Evolutionary conservation across 1,284 basidiomycete species (phyloP).

Genomic region (Rhizoctonia solani): DNA sequence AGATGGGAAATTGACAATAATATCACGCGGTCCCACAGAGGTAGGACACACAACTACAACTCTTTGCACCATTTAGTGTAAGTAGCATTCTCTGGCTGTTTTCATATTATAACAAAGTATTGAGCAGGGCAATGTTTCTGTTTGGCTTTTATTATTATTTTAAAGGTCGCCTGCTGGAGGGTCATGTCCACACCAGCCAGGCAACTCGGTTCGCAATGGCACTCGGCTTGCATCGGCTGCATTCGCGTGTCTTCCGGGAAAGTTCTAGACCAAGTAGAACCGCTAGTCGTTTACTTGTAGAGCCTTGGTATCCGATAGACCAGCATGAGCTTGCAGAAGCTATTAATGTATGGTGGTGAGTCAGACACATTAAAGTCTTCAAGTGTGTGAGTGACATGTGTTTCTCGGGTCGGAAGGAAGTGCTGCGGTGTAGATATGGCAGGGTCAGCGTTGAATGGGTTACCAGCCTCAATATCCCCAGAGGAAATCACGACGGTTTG

Average conservation of each 20-base stretch:
- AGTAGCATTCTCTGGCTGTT: background rate
- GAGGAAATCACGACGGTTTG: constrained; percentile 22
- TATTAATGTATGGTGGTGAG: constrained; percentile 28
- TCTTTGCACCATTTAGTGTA: constrained; percentile 19
- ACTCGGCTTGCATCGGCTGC: background rate
- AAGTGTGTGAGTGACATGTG: background rate
- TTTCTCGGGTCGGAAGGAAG: background rate
- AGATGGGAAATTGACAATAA: constrained; percentile 5
- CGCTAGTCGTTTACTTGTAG: background rate
- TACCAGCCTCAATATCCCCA: background rate
- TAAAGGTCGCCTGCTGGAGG: constrained; percentile 71
- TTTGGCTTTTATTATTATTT: constrained; percentile 61
- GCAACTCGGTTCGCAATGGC: constrained; percentile 41
- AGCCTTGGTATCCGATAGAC: constrained; percentile 7
- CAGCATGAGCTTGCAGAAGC: constrained; percentile 16
- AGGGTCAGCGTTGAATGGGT: constrained; percentile 14
- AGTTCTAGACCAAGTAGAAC: background rate
- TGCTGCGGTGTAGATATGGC: background rate
- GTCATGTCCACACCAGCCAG: constrained; percentile 68
- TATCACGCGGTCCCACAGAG: background rate
- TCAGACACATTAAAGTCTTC: background rate
- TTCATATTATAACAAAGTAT: background rate
- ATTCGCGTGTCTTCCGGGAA: constrained; percentile 13
- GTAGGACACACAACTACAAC: background rate
- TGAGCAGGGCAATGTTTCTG: constrained; percentile 8